Conservation (phyloP, 2,329 filamentous ascomycete species). For the Escovopsis sp. region DNA sequence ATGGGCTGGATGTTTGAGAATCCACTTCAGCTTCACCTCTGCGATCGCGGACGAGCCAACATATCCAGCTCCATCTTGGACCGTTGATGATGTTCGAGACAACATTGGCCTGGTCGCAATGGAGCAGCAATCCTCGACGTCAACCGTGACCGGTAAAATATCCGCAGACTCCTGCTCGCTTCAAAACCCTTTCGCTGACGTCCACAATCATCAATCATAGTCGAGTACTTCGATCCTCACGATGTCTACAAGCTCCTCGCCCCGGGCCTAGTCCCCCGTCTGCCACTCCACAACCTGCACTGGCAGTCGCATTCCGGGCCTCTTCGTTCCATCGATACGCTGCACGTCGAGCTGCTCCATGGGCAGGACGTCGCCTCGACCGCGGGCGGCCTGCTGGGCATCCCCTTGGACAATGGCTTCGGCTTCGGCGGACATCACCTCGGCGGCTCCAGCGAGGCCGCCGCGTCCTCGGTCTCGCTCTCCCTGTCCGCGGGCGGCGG, state of each 20-base stretch:
- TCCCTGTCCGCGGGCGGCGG: conserved; percentile 19
- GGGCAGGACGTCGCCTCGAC: conserved; percentile 34
- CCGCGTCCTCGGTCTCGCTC: conserved; percentile 19
- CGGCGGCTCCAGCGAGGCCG: conserved; percentile 26
- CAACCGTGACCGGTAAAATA: conserved; percentile 57
- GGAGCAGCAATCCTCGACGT: conserved; percentile 55
- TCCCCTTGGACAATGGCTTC: conserved; percentile 39
- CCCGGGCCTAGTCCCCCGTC: conserved; percentile 58
- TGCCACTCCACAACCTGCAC: conserved; percentile 82
- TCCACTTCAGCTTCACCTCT: too few relatives aligned
- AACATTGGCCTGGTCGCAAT: conserved; percentile 26
- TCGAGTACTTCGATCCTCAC: conserved; percentile 93
- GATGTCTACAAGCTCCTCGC: conserved; percentile 73
- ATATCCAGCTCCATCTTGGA: not conserved
- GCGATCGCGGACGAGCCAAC: too few relatives aligned
- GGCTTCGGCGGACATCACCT: conserved; percentile 34
- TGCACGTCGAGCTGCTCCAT: conserved; percentile 78
- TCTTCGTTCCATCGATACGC: conserved; percentile 79
- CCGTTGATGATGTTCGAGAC: conserved; percentile 16
- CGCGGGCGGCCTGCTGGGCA: conserved; percentile 18
- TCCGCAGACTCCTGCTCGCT: not conserved
- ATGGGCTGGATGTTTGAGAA: too few relatives aligned
- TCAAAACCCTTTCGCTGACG: not conserved
- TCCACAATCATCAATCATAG: conserved; percentile 27
- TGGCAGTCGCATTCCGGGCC: conserved; percentile 94